Percentiles rank a stretch among this genome's conserved stretches.
phyloP scores from a whole-genome alignment of 495 filamentous ascomycete species.

The Niebla homalea region DNA sequence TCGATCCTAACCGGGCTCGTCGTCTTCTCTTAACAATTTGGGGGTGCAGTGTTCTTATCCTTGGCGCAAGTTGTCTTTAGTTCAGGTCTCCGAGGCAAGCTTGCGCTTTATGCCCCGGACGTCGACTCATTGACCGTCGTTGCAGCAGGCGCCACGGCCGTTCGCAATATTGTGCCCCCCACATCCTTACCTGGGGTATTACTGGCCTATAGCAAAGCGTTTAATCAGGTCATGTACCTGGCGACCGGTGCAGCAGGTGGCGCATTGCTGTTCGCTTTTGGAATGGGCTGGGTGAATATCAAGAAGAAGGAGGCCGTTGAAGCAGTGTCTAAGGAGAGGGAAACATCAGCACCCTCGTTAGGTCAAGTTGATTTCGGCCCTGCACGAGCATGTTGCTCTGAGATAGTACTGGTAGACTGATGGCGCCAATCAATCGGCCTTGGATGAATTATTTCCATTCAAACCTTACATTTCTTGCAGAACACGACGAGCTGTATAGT shows the following conservation, averaged over 20 bases:
- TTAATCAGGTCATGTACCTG: slow-evolving; percentile 44
- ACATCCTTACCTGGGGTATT: slow-evolving; percentile 38
- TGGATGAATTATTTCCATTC: too few species aligned
- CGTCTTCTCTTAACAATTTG: slow-evolving; percentile 48
- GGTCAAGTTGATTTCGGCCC: too few species aligned
- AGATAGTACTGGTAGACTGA: too few species aligned
- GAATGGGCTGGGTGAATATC: slow-evolving; percentile 53
- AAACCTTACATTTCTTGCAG: too few species aligned
- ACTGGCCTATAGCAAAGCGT: slow-evolving; percentile 44
- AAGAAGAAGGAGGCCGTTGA: slow-evolving; percentile 45
- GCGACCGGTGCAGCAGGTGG: slow-evolving; percentile 37
- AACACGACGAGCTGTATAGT: too few species aligned
- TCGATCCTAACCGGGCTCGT: slow-evolving; percentile 39
- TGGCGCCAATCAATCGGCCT: too few species aligned
- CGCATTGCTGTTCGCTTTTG: slow-evolving; percentile 33
- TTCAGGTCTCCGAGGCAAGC: slow-evolving; percentile 40
- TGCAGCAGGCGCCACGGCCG: slow-evolving; percentile 45
- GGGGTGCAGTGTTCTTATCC: slow-evolving; percentile 52
- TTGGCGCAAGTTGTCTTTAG: slow-evolving; percentile 55
- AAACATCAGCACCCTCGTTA: too few species aligned
- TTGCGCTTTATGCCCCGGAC: slow-evolving; percentile 24
- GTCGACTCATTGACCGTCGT: slow-evolving; percentile 35
- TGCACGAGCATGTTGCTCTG: too few species aligned
- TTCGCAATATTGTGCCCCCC: slow-evolving; percentile 29
- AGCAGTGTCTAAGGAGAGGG: too few species aligned